phyloP scores from a whole-genome alignment of 2,329 filamentous ascomycete genomes.

The Berkeleyomyces basicola region DNA sequence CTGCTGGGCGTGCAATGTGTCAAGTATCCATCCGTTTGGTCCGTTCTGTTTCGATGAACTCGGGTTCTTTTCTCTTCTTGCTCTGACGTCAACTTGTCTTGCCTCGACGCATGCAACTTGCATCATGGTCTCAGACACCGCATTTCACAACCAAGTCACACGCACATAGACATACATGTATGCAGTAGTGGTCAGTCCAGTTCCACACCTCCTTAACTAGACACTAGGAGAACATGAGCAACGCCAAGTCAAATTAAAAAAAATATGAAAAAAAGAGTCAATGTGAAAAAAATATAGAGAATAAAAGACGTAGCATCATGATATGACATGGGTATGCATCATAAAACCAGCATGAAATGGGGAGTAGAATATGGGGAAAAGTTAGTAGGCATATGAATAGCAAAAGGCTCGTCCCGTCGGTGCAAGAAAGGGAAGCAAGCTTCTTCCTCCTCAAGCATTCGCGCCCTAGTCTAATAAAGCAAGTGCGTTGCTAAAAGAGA shows the following conservation, averaged over 20 bases:
- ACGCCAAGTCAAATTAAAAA: neutral
- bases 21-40: neutral
- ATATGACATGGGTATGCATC: neutral
- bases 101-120: no score
- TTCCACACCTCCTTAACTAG: no score
- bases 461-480: neutral
- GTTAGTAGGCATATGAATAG: neutral
- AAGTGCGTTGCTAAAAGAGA: neutral
- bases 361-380: neutral
- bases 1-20: neutral
- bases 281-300: neutral
- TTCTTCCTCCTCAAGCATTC: neutral
- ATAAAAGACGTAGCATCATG: neutral
- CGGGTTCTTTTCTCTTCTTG: neutral
- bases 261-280: neutral
- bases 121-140: no score
- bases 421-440: neutral
- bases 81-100: no score
- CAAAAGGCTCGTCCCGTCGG: neutral
- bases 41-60: neutral
- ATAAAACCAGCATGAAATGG: slow-evolving; percentile 3
- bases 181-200: no score
- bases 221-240: neutral
- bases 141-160: no score
- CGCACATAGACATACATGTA: no score